Percentiles rank a stretch among this genome's conserved stretches.
phyloP scores from a whole-genome alignment of 2,329 filamentous ascomycete genomes.

The Xylaria multiplex region DNA sequence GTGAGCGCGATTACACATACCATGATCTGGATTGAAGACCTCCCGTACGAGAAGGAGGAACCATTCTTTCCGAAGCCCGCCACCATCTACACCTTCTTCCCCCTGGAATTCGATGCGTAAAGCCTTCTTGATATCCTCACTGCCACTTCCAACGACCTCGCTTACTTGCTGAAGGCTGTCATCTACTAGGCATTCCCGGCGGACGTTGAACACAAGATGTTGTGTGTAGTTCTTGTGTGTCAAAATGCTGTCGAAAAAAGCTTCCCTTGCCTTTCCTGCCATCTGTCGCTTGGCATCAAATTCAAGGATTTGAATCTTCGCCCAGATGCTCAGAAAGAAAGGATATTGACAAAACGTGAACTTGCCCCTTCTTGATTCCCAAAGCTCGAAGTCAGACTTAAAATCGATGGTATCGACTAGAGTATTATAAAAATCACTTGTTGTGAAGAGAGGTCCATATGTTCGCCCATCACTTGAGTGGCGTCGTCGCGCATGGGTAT shows the following conservation, averaged over 20 bases:
- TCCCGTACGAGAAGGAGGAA: constrained; percentile 88
- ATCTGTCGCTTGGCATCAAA: constrained; percentile 89
- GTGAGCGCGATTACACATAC: constrained; percentile 59
- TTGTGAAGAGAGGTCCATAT: constrained; percentile 76
- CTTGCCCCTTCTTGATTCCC: constrained; percentile 78
- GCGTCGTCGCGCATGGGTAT: constrained; percentile 52
- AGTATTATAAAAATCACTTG: constrained; percentile 88
- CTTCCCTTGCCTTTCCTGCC: constrained; percentile 86
- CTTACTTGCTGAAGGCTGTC: constrained; percentile 88
- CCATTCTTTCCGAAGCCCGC: constrained; percentile 93
- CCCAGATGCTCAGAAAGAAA: constrained; percentile 89
- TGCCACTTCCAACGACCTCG: constrained; percentile 81
- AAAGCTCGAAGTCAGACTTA: constrained; percentile 85
- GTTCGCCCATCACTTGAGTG: constrained; percentile 52
- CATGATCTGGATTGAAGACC: constrained; percentile 89
- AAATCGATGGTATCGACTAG: constrained; percentile 88
- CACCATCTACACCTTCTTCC: constrained; percentile 91
- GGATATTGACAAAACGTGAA: constrained; percentile 95
- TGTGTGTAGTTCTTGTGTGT: constrained; percentile 78
- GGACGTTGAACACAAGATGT: constrained; percentile 79
- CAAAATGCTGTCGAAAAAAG: constrained; percentile 90
- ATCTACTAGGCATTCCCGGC: constrained; percentile 86
- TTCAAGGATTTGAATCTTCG: constrained; percentile 90
- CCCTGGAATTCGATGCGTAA: constrained; percentile 85
- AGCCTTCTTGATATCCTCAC: constrained; percentile 90